Evolutionary conservation across 164 flowering plant species (phyloP).

Genomic region (Pachysandra terminalis): DNA sequence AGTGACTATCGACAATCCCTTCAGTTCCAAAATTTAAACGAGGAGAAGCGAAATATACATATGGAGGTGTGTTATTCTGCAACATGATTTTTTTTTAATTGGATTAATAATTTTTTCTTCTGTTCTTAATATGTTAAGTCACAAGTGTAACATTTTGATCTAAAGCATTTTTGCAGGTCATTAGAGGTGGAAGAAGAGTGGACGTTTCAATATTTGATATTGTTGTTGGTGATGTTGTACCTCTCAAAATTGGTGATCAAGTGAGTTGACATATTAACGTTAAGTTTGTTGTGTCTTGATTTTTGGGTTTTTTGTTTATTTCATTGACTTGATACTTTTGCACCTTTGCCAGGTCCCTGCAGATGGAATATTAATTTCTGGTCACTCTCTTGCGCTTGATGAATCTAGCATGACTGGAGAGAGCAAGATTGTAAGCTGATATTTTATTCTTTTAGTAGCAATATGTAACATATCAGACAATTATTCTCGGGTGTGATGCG

Average conservation of each 20-base stretch:
- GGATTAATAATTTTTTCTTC: neutral
- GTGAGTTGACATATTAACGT: constrained; percentile 23
- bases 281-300: neutral
- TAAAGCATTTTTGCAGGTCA: constrained; percentile 38
- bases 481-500: neutral
- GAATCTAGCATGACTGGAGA: constrained; percentile 99
- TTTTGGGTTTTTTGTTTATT: constrained; percentile 4
- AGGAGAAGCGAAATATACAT: constrained; percentile 88
- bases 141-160: neutral
- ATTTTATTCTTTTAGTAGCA: neutral
- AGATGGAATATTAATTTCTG: constrained; percentile 78
- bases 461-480: neutral
- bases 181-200: constrained; percentile 82
- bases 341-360: constrained; percentile 68
- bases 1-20: constrained; percentile 95
- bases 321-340: neutral
- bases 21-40: constrained; percentile 85
- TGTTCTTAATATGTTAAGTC: neutral
- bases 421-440: constrained; percentile 75
- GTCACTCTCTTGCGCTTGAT: constrained; percentile 93
- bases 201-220: constrained; percentile 85
- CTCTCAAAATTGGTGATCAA: constrained; percentile 96
- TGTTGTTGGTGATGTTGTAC: constrained; percentile 94
- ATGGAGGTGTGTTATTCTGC: constrained; percentile 55
- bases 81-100: neutral